Base-by-base conservation (phyloP, 768 basidiomycete species). In the Trametes maxima region DNA sequence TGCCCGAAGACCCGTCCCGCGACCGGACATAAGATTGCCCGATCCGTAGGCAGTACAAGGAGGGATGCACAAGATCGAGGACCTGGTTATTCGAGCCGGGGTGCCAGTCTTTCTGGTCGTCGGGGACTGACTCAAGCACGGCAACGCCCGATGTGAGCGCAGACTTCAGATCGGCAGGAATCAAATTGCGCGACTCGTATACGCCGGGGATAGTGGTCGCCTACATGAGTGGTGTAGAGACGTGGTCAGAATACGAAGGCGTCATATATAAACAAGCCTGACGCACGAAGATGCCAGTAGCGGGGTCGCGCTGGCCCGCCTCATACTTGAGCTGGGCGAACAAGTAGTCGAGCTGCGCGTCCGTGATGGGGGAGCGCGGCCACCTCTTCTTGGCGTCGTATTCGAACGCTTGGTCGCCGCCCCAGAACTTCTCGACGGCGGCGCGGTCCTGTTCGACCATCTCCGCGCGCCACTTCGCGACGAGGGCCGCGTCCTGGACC, bases 41-140 rank as follows among this genome's bases (percentile, higher is more conserved):
- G 50, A 62, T 53, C 36, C 24, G 24, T 0, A 80, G 61, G 33
- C 74, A 75, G 63, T 74, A 82, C 0, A 81, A 70, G 1, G 79
- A 77, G 33, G 81, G 80, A 55, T 83, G 77, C 0, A 81, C 77
- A 33, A 82, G 71, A 57, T 82, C 79, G 36, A 79, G 74, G 0
- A 82, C 80, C 49, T 75, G 76, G 2, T 72, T 67, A 62, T 80
- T 69, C 0, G 79, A 77, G 1, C 74, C 72, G 2, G 81, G 80
- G 62, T 82, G 80, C 81, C 80, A 82, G 65, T 82, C 80, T 39
- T 74, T 77, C 52, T 71, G 22, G 0, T 67, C 68, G 6, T 74
- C 76, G 0, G 77, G 74, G 8, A 78, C 70, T 39, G 69, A 61
- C 62, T 82, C 78, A 24, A 81, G 75, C 3, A 52, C 19, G 5